Percentiles rank a stretch among this genome's conserved stretches.
phyloP scores from a whole-genome alignment of 345 rosid species.

The Bruguiera sexangula region DNA sequence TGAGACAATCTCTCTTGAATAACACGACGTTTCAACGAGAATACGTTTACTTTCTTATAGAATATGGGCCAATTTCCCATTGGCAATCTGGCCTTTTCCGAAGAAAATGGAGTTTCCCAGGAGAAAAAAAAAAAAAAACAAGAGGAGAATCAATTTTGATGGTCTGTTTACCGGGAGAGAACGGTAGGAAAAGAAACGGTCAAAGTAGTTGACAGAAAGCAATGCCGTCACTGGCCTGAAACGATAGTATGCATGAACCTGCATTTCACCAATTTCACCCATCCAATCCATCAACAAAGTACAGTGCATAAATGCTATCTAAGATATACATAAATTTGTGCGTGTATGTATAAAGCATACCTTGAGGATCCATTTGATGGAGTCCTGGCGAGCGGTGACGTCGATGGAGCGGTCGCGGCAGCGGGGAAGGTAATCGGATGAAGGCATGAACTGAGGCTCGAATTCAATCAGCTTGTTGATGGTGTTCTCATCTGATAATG shows the following conservation, averaged over 20 bases:
- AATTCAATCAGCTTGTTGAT: constrained; percentile 31
- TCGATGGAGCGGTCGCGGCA: constrained; percentile 43
- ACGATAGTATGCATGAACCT: constrained; percentile 51
- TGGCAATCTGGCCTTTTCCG: background rate
- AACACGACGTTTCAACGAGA: too few species aligned
- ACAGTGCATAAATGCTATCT: background rate
- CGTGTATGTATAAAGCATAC: constrained; percentile 12
- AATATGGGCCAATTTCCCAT: too few species aligned
- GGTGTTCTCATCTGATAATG: constrained; percentile 25
- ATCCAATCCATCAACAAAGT: background rate
- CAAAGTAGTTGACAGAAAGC: constrained; percentile 57
- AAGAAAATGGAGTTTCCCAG: constrained; percentile 14
- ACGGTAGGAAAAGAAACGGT: constrained; percentile 56
- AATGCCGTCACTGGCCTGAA: constrained; percentile 52
- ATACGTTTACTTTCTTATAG: too few species aligned
- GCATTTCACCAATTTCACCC: constrained; percentile 17
- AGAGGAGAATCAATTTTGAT: background rate
- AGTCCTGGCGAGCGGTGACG: constrained; percentile 62
- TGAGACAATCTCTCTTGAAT: background rate
- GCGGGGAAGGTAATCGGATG: constrained; percentile 38
- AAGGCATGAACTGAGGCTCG: constrained; percentile 40
- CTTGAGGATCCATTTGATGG: constrained; percentile 67
- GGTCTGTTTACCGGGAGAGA: constrained; percentile 37
- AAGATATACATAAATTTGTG: background rate
- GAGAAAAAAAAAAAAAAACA: background rate